Base-by-base conservation (phyloP, 768 basidiomycete genomes). In the Rhizopogon sp. region DNA sequence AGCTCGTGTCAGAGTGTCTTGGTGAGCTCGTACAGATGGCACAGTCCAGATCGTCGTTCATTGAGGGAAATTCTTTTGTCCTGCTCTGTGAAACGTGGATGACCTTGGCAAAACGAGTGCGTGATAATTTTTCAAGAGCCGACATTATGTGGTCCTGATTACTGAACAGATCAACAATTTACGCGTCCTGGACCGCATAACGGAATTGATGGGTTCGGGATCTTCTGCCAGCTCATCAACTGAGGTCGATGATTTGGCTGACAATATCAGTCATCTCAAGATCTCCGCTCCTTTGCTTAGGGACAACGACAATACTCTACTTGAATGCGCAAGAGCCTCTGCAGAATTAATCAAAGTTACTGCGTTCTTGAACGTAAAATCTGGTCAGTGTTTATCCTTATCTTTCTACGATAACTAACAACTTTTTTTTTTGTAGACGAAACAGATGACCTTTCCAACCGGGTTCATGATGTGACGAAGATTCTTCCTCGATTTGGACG, bases 71-170 rank as follows among this genome's bases (percentile, higher is more conserved):
- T 45, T 73, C 76, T 0, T 92, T 87, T 61, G 57, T 81, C 13
- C 72, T 73, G 7, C 80, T 87, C 65, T 90, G 88, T 64, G 87
- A 91, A 58, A 82, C 80, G 52, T 90, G 90, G 83, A 77, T 82
- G 60, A 72, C 70, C 17, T 80, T 90, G 58, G 87, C 89, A 0
- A 81, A 80, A 62, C 76, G 76, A 72, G 90, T 87, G 46, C 54
- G 76, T 67, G 37, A 6, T 20, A 31, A 31, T 25, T 0, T 11
- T 14, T 49, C 20, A 37, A 16, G 1, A 16, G 14, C 6, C 1
- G 20, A 10, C 39, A 16, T 49, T 25, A 22, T 9, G 22, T 49
- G 14, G 17, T 6, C 5, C 20, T 37, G 22, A 49, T 5, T 37
- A 2, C 51, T 35, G 9, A 53, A 20, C 55, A 85, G 84, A 74